Percentiles rank a stretch among this genome's conserved stretches.
These are phyloP conservation scores for Wickerhamiella australiensis DNA, from an alignment of 805 yeast genomes.

Conservation along the genomic window DNA sequence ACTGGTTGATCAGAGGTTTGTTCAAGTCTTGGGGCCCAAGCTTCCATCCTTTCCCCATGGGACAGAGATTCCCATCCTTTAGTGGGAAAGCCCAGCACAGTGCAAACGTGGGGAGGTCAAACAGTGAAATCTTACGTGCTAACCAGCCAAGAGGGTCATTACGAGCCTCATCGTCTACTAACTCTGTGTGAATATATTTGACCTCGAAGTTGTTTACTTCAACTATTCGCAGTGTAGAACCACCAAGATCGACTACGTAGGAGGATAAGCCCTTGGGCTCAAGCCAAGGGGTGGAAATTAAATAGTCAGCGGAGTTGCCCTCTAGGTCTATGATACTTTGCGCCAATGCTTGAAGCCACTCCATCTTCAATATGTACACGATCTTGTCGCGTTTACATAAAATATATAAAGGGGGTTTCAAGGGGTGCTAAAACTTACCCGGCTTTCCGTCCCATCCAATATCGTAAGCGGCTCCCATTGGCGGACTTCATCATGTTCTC, in stretches of 20 bases:
- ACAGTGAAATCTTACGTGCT: slow-evolving; percentile 13
- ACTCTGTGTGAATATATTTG: not conserved
- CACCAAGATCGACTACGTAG: slow-evolving; percentile 21
- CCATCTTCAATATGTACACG: not conserved
- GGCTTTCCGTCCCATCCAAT: not conserved
- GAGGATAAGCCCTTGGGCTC: not conserved
- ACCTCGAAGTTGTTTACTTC: not conserved
- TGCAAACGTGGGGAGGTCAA: slow-evolving; percentile 8
- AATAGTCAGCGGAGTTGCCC: not conserved
- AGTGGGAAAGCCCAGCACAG: slow-evolving; percentile 25
- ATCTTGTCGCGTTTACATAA: not conserved
- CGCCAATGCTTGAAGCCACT: not conserved
- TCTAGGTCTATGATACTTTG: not conserved
- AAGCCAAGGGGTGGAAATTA: not conserved
- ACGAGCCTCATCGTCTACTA: not conserved
- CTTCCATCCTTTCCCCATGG: slow-evolving; percentile 22
- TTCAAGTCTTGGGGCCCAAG: slow-evolving; percentile 7
- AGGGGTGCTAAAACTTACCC: slow-evolving; percentile 6
- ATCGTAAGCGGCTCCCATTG: slow-evolving; percentile 11
- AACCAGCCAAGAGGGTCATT: slow-evolving; percentile 17
- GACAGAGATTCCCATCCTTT: slow-evolving; percentile 14
- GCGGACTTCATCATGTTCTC: slow-evolving; percentile 12
- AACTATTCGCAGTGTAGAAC: slow-evolving; percentile 20
- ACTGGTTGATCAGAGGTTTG: slow-evolving; percentile 8
- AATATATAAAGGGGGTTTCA: not conserved